phyloP scores from a whole-genome alignment of 202 grass and related monocot genomes.

The Brachypodium distachyon region DNA sequence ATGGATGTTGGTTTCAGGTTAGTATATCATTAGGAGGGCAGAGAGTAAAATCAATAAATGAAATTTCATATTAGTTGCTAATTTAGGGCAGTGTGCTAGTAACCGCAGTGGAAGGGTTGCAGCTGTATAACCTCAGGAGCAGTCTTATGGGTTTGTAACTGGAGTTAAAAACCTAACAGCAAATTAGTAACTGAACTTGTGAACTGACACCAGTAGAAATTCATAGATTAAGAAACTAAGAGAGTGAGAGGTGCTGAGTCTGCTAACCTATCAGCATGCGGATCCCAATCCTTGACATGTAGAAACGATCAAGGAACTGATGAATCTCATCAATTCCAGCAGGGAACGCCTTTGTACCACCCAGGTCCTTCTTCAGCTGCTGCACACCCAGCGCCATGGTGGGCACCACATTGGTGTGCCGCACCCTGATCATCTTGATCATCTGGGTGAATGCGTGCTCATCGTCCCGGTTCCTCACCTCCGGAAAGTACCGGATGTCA shows the following conservation, averaged over 20 bases:
- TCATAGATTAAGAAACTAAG: neutral
- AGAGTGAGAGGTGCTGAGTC: neutral
- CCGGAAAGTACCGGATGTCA: slow-evolving; percentile 68
- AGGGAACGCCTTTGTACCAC: slow-evolving; percentile 31
- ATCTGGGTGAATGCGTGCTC: slow-evolving; percentile 73
- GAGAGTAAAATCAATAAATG: neutral
- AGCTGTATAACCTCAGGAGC: neutral
- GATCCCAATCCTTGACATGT: slow-evolving; percentile 96
- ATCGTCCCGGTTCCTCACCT: slow-evolving; percentile 33
- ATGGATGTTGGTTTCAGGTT: neutral
- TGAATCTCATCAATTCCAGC: slow-evolving; percentile 69
- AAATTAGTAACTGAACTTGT: neutral
- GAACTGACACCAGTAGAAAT: neutral
- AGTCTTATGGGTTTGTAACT: neutral
- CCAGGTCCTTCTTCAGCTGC: slow-evolving; percentile 79
- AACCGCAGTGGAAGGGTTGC: neutral
- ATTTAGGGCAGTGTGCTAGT: neutral
- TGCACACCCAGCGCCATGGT: slow-evolving; percentile 88
- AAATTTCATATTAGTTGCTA: neutral
- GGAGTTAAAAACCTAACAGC: neutral
- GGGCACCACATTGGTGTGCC: slow-evolving; percentile 93
- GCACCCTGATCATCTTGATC: slow-evolving; percentile 91
- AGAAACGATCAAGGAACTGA: slow-evolving; percentile 91
- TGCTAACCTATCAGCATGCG: slow-evolving; percentile 90
- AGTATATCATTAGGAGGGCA: neutral